phyloP scores from a whole-genome alignment of 1,139 yeast species.

The Pichia sp. region DNA sequence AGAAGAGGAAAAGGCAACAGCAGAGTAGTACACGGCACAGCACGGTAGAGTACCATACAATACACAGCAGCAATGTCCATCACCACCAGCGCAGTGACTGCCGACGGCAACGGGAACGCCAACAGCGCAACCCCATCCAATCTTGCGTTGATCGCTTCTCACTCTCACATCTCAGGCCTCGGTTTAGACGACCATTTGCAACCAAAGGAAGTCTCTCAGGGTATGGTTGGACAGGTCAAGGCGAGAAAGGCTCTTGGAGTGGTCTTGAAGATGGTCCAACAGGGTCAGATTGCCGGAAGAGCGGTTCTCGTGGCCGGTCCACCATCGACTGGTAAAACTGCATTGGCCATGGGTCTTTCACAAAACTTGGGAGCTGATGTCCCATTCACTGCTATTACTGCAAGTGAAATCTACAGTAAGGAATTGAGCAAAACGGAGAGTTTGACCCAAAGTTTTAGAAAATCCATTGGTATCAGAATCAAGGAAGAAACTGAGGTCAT shows the following conservation, averaged over 20 bases:
- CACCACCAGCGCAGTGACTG: constrained; percentile 26
- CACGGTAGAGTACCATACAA: neutral
- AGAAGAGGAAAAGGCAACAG: neutral
- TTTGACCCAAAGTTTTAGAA: constrained; percentile 90
- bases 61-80: constrained; percentile 30
- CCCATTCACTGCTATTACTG: constrained; percentile 93
- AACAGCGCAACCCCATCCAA: no score
- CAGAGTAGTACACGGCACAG: no score
- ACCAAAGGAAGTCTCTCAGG: constrained; percentile 75
- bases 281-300: constrained; percentile 93
- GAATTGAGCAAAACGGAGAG: constrained; percentile 95
- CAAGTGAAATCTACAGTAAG: constrained; percentile 85
- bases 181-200: constrained; percentile 89
- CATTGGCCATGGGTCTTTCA: constrained; percentile 94
- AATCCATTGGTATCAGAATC: constrained; percentile 89
- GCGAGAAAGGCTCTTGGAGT: constrained; percentile 97
- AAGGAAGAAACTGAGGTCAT: constrained; percentile 96
- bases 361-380: constrained; percentile 87
- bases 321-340: constrained; percentile 98
- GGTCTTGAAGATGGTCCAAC: constrained; percentile 85
- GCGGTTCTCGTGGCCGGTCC: constrained; percentile 97
- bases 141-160: constrained; percentile 83
- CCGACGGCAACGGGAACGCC: neutral
- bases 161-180: constrained; percentile 91
- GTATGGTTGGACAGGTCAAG: constrained; percentile 95